Percentiles rank a stretch among this genome's conserved stretches.
Evolutionary conservation across 2,329 filamentous ascomycete species (phyloP).

Genomic region (Aspergillus terreus): DNA sequence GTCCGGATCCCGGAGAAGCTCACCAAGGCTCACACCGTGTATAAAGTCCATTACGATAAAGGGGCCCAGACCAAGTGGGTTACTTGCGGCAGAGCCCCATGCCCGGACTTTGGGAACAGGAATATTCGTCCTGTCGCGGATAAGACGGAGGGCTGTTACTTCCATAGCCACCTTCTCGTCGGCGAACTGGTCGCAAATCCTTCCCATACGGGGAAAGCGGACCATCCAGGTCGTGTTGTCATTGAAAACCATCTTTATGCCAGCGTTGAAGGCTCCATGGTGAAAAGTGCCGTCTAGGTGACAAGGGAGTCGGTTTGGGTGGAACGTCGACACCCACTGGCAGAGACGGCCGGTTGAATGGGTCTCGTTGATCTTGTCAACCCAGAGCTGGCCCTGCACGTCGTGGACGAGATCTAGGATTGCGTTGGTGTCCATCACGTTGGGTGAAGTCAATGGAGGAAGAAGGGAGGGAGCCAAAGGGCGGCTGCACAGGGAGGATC

Average conservation of each 20-base stretch:
- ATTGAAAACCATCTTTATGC: conserved; percentile 31
- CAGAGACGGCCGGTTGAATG: conserved; percentile 17
- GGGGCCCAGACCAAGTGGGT: conserved; percentile 23
- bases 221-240: conserved; percentile 27
- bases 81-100: conserved; percentile 25
- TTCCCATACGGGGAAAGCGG: conserved; percentile 28
- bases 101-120: conserved; percentile 24
- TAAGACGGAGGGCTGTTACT: conserved; percentile 23
- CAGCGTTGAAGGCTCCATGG: conserved; percentile 31
- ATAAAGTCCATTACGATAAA: conserved; percentile 32
- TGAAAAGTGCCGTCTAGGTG: conserved; percentile 28
- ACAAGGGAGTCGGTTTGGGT: conserved; percentile 30
- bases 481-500: too few species aligned
- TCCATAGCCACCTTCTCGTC: conserved; percentile 32
- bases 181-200: conserved; percentile 21
- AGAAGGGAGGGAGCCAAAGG: too few species aligned
- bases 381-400: conserved; percentile 18
- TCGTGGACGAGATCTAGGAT: conserved; percentile 18
- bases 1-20: conserved; percentile 28
- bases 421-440: conserved; percentile 4
- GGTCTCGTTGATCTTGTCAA: conserved; percentile 20
- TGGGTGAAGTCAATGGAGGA: too few species aligned
- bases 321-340: conserved; percentile 33
- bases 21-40: conserved; percentile 21
- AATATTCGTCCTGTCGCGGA: conserved; percentile 22